Conservation (phyloP, 495 filamentous ascomycete species). For the Tuber indicum region DNA sequence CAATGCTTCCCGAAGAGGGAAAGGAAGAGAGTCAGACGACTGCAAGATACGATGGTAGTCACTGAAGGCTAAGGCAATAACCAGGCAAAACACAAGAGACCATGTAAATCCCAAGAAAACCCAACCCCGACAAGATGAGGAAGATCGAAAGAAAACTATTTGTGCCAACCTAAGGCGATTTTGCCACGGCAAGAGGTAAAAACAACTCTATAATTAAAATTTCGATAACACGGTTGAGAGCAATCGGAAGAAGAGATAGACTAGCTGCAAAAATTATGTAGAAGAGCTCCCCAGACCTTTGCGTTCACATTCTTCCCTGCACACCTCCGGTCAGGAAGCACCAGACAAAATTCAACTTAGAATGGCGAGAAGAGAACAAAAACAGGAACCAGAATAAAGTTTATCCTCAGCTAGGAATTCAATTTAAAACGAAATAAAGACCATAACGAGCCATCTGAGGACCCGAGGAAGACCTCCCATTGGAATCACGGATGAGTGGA, state of each 20-base stretch:
- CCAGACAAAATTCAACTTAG: neutral
- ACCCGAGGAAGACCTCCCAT: neutral
- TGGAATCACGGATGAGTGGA: neutral
- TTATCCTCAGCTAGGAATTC: neutral
- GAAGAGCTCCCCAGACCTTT: neutral
- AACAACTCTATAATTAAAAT: neutral
- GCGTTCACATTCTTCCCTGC: neutral
- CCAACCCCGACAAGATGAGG: neutral
- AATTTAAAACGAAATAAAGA: neutral
- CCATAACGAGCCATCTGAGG: neutral
- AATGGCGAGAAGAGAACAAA: neutral
- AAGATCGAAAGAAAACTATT: neutral
- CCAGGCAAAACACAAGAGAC: neutral
- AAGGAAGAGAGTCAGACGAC: no score
- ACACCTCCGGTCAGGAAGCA: neutral
- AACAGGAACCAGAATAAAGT: neutral
- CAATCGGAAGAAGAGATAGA: neutral
- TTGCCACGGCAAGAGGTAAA: neutral
- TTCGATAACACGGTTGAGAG: neutral
- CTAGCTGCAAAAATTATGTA: neutral
- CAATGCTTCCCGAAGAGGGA: no score
- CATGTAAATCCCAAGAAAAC: neutral
- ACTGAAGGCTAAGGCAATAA: neutral
- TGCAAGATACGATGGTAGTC: no score
- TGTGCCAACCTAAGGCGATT: neutral